Evolutionary conservation across 2,329 filamentous ascomycete genomes (phyloP), one percentile per base, ranked within the genome.

Genomic region (Diaporthe longicolla): DNA sequence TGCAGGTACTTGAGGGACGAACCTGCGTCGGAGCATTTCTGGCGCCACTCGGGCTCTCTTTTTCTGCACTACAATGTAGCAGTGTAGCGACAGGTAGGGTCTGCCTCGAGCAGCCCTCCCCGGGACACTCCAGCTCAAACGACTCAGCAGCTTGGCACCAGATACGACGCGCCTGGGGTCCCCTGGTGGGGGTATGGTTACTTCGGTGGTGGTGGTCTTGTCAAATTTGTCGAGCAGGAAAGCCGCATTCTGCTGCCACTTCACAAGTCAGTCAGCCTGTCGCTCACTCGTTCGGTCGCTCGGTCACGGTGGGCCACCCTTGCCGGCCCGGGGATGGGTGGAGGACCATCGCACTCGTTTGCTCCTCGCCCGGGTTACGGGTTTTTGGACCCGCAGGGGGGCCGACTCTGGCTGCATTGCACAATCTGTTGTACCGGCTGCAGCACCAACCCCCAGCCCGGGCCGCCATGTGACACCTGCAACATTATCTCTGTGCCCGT

Each of bases 11-110:
- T 35, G 70, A 57, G 55, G 40, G 72, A 72, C 43, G 73, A 66
- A 68, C 73, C 52, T 71, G 69, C 73, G 37, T 74, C 69, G 73
- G 73, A 74, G 52, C 69, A 74, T 72, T 74, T 35, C 61, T 65
- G 43, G 50, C 37, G 66, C n/a, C 63, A 66, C 63, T 48, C 63
- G 63, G 63, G 29, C 63, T 66, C 29, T 45, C 63, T 52, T 13
- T 52, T 13, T 52, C 21, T 37, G 45, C 45, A 37, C 63, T 52
- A 52, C 29, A 32, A 35, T n/a, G 61, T 35, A 66, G 61, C 29
- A 61, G n/a, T 63, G 70, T 35, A 50, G 61, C 43, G 19, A 66
- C 61, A 29, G 24, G 45, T 19, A 37, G 45, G 61, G 61, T 43
- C 61, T 50, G 26, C 61, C 59, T 65, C 40, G 59, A 65, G 59